These are phyloP conservation scores for Galerina marginata DNA, from an alignment of 768 basidiomycete species.

Conservation along the genomic window DNA sequence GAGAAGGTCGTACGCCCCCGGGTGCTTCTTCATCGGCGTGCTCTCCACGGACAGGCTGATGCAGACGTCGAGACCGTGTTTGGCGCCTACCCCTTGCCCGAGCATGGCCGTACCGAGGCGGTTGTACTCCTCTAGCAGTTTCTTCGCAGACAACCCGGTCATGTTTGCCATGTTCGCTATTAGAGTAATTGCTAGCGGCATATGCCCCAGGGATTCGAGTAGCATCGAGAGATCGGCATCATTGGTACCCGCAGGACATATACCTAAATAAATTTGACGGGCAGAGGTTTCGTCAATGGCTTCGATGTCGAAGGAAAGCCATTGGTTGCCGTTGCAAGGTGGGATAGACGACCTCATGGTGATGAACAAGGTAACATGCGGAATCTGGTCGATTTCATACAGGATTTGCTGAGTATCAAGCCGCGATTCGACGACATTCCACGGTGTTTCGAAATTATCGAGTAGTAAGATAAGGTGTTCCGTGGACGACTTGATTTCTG, in stretches of 20 bases:
- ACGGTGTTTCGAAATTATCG: conserved; percentile 47
- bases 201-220: conserved; percentile 27
- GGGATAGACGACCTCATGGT: conserved; percentile 35
- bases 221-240: conserved; percentile 24
- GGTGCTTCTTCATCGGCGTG: conserved; percentile 12
- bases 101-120: background rate
- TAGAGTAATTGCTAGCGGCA: conserved; percentile 39
- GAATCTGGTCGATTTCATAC: conserved; percentile 20
- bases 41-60: conserved; percentile 27
- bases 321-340: conserved; percentile 29
- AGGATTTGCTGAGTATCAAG: conserved; percentile 19
- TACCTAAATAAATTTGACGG: conserved; percentile 18
- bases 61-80: conserved; percentile 22
- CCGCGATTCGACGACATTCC: conserved; percentile 25
- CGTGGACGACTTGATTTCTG: conserved; percentile 23
- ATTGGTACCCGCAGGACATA: conserved; percentile 17
- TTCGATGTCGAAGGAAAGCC: conserved; percentile 19
- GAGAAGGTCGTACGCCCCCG: conserved; percentile 25
- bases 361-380: conserved; percentile 32
- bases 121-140: conserved; percentile 16
- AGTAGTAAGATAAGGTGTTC: conserved; percentile 37
- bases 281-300: conserved; percentile 22
- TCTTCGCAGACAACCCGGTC: background rate
- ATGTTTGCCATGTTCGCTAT: conserved; percentile 29
- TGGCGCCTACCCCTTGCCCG: conserved; percentile 2